Evolutionary conservation across 352 stramenopile genomes (phyloP).

Genomic region (Globisporangium yorkense): DNA sequence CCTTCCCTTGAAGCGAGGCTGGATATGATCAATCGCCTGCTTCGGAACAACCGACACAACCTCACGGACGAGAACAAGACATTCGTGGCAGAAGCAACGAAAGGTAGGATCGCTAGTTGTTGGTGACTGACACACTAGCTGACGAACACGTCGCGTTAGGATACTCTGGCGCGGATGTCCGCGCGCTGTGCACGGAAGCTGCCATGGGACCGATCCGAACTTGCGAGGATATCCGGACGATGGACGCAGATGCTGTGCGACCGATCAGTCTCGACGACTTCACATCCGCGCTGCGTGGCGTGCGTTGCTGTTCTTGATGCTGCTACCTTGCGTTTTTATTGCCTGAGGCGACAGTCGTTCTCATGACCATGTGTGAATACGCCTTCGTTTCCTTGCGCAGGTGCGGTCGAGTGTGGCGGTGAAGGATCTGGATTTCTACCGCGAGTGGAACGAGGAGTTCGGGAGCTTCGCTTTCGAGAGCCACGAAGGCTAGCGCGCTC

Average conservation of each 20-base stretch:
- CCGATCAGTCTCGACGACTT: constrained; percentile 96
- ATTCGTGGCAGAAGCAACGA: constrained; percentile 81
- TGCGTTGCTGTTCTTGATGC: constrained; percentile 18
- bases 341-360: background rate
- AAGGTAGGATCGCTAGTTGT: constrained; percentile 31
- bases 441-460: constrained; percentile 92
- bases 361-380: background rate
- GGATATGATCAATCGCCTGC: constrained; percentile 87
- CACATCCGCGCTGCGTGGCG: constrained; percentile 84
- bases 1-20: constrained; percentile 84
- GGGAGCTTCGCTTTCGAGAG: constrained; percentile 84
- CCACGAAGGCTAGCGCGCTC: constrained; percentile 31
- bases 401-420: constrained; percentile 94
- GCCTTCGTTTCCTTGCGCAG: constrained; percentile 14
- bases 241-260: constrained; percentile 88
- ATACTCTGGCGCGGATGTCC: constrained; percentile 97
- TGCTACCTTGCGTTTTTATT: background rate
- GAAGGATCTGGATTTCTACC: constrained; percentile 92
- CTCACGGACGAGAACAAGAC: constrained; percentile 86
- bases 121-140: background rate
- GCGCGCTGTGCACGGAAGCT: constrained; percentile 95
- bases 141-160: constrained; percentile 33
- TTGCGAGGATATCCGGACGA: constrained; percentile 79
- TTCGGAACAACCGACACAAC: constrained; percentile 91
- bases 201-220: constrained; percentile 95